phyloP scores from a whole-genome alignment of 202 grass and related monocot species.

The Brachypodium distachyon region DNA sequence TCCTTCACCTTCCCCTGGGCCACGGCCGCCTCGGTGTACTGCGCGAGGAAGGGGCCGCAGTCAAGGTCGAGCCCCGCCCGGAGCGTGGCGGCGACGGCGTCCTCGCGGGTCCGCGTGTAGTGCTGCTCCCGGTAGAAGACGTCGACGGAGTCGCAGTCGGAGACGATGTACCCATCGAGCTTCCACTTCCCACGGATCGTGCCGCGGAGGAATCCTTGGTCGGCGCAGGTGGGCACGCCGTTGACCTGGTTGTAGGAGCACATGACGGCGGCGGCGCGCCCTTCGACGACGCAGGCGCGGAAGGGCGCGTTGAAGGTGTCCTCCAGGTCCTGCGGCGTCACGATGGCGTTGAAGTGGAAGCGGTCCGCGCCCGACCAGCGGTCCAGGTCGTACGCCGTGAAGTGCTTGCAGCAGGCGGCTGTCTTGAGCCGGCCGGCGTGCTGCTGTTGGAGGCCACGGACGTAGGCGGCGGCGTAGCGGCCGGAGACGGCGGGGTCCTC shows the following conservation, averaged over 20 bases:
- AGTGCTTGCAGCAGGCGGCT: slow-evolving; percentile 95
- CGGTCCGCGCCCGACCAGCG: slow-evolving; percentile 58
- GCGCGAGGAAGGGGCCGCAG: slow-evolving; percentile 61
- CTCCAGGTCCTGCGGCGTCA: slow-evolving; percentile 62
- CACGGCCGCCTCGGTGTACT: slow-evolving; percentile 38
- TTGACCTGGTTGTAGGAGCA: slow-evolving; percentile 99
- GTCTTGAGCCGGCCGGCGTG: slow-evolving; percentile 40
- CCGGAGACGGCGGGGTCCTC: slow-evolving; percentile 64
- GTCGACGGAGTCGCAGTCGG: slow-evolving; percentile 80
- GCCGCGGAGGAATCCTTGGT: slow-evolving; percentile 33
- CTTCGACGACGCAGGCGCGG: slow-evolving; percentile 48
- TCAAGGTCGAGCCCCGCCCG: slow-evolving; percentile 76
- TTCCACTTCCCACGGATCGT: slow-evolving; percentile 40
- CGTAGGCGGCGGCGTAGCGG: slow-evolving; percentile 56
- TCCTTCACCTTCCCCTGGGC: slow-evolving; percentile 32
- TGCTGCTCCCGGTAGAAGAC: slow-evolving; percentile 70
- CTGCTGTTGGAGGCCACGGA: slow-evolving; percentile 70
- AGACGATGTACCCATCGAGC: slow-evolving; percentile 54
- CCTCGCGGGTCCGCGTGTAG: slow-evolving; percentile 48
- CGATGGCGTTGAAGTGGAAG: slow-evolving; percentile 87
- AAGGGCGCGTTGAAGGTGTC: slow-evolving; percentile 90
- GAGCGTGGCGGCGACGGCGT: slow-evolving; percentile 65
- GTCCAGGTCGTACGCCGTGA: slow-evolving; percentile 97
- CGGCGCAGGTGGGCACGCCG: slow-evolving; percentile 80
- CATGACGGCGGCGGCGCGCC: slow-evolving; percentile 62